Percentiles rank a stretch among this genome's conserved stretches.
phyloP scores from a whole-genome alignment of 352 stramenopile genomes.

The Phytopythium oedochilum region DNA sequence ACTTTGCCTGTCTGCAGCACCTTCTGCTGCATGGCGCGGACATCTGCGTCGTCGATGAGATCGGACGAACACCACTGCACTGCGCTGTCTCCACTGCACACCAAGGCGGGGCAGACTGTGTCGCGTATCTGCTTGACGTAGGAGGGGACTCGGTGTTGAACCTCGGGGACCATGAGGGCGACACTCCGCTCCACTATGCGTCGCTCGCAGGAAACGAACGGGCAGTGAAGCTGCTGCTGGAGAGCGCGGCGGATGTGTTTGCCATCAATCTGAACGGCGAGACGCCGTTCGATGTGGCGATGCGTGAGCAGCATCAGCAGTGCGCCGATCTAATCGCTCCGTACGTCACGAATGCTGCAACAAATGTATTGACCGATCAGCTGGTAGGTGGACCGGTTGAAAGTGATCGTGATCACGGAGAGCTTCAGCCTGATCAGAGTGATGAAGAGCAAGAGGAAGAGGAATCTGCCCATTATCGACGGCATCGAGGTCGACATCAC shows the following conservation, averaged over 20 bases:
- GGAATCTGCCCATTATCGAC: not conserved
- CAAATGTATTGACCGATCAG: not conserved
- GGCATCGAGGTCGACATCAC: not conserved
- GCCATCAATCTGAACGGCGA: conserved; percentile 54
- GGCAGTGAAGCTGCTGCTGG: conserved; percentile 68
- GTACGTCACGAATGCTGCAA: conserved; percentile 22
- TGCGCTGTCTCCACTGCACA: conserved; percentile 36
- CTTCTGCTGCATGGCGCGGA: conserved; percentile 77
- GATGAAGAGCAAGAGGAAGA: not conserved
- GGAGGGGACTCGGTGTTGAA: conserved; percentile 79
- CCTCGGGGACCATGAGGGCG: conserved; percentile 63
- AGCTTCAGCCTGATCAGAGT: not conserved
- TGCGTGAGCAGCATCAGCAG: conserved; percentile 38
- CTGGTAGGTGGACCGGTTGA: not conserved
- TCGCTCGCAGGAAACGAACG: conserved; percentile 48
- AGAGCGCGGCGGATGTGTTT: conserved; percentile 71
- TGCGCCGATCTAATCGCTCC: conserved; percentile 51
- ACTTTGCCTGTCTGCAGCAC: conserved; percentile 66
- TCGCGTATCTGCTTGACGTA: conserved; percentile 82
- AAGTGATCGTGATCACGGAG: not conserved
- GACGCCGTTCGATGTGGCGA: conserved; percentile 59
- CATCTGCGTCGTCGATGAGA: conserved; percentile 79
- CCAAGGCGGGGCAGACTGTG: conserved; percentile 57
- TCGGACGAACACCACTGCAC: conserved; percentile 76
- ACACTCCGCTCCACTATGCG: conserved; percentile 76